These are phyloP conservation scores for Colletotrichum acutatum DNA, from an alignment of 2,329 filamentous ascomycete genomes.

Conservation along the genomic window DNA sequence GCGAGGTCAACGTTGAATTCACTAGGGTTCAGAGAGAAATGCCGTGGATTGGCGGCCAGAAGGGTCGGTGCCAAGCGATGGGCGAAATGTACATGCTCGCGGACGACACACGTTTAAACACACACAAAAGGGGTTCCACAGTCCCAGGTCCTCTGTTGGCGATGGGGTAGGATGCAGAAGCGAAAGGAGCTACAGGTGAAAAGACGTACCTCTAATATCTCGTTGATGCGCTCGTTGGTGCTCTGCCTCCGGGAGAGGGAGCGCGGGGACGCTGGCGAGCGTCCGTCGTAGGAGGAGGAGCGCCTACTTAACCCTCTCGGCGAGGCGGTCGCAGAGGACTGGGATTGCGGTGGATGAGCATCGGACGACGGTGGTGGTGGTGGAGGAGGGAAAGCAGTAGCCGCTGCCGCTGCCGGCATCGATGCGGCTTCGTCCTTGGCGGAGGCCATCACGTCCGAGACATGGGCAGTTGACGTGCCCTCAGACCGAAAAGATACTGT, in stretches of 20 bases:
- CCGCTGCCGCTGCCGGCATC: neutral
- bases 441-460: conserved; percentile 32
- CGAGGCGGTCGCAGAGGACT: conserved; percentile 8
- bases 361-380: conserved; percentile 14
- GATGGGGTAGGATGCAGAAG: conserved; percentile 13
- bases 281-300: conserved; percentile 30
- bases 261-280: conserved; percentile 17
- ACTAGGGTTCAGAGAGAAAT: neutral
- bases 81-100: neutral
- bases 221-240: conserved; percentile 54
- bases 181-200: neutral
- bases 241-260: conserved; percentile 37
- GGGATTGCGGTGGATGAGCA: conserved; percentile 21
- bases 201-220: conserved; percentile 58
- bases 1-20: neutral
- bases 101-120: too few relatives aligned
- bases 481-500: conserved; percentile 2
- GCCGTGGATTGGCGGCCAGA: conserved; percentile 3
- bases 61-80: conserved; percentile 20
- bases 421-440: conserved; percentile 25
- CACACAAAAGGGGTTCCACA: neutral
- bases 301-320: conserved; percentile 27
- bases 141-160: neutral
- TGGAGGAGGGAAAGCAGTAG: neutral
- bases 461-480: conserved; percentile 11